These are phyloP conservation scores for Annona cherimola DNA, from an alignment of 164 flowering plant species.

Conservation along the genomic window DNA sequence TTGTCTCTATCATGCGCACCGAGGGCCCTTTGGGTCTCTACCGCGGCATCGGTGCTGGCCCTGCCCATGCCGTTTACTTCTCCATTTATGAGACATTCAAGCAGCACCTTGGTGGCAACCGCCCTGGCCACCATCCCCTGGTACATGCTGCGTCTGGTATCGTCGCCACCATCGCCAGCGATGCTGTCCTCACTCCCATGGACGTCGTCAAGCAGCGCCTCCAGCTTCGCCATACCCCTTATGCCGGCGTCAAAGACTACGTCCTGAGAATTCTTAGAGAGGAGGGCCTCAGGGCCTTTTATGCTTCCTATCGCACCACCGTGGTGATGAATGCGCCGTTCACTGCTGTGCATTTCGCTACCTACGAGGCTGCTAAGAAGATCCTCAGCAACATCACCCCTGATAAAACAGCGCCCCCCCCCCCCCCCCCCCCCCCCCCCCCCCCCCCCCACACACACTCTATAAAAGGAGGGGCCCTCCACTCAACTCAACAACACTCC, in stretches of 20 bases:
- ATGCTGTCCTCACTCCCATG: constrained; percentile 73
- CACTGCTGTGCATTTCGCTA: constrained; percentile 61
- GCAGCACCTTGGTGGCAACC: constrained; percentile 27
- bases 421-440: too few species aligned
- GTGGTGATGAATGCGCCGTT: constrained; percentile 72
- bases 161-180: constrained; percentile 55
- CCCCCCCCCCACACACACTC: too few species aligned
- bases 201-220: constrained; percentile 72
- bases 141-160: constrained; percentile 63
- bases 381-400: constrained; percentile 41
- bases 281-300: constrained; percentile 56
- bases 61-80: constrained; percentile 74
- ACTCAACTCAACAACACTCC: too few species aligned
- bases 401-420: too few species aligned
- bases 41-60: constrained; percentile 71
- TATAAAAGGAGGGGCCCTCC: too few species aligned
- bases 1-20: constrained; percentile 20
- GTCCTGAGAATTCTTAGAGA: constrained; percentile 42
- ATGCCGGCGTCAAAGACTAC: constrained; percentile 48
- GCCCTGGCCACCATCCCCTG: constrained; percentile 21
- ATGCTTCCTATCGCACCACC: constrained; percentile 59
- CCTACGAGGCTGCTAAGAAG: constrained; percentile 59
- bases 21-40: constrained; percentile 50
- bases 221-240: constrained; percentile 53
- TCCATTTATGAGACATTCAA: constrained; percentile 57